These are phyloP conservation scores for Eremothecium cymbalariae DNA, from an alignment of 1,139 yeast species.

Conservation along the genomic window DNA sequence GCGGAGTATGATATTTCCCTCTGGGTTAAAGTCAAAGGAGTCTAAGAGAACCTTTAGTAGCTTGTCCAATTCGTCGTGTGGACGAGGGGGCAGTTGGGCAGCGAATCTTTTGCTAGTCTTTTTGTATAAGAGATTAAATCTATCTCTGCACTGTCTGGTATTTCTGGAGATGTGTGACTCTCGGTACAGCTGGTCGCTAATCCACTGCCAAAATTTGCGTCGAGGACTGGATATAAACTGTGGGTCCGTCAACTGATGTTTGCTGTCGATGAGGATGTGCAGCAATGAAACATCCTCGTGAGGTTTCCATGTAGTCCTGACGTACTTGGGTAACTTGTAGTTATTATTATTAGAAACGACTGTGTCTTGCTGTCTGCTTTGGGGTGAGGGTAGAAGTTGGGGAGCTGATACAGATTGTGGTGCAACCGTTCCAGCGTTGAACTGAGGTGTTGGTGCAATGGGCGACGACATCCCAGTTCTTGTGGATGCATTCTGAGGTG, in stretches of 20 bases:
- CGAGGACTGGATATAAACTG: conserved; percentile 3
- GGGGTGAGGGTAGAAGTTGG: too few species aligned
- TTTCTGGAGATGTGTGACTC: conserved; percentile 4
- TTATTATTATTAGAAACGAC: background rate
- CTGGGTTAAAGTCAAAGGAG: conserved; percentile 3
- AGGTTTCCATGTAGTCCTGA: conserved; percentile 6
- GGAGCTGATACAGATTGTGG: conserved; percentile 1
- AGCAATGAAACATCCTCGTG: conserved; percentile 6
- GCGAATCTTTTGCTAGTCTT: conserved; percentile 3
- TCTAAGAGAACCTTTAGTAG: conserved; percentile 1
- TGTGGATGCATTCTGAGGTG: background rate
- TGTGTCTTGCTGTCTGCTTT: too few species aligned
- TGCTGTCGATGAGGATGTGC: conserved; percentile 5
- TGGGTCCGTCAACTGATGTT: conserved; percentile 4
- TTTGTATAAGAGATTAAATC: conserved; percentile 6
- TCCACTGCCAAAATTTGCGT: conserved; percentile 6
- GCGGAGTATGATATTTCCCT: conserved; percentile 4
- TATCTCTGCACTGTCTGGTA: conserved; percentile 7
- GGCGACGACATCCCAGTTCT: background rate
- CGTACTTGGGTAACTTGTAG: conserved; percentile 2
- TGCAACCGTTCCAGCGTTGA: background rate
- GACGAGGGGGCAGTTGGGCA: conserved; percentile 2
- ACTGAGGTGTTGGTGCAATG: background rate
- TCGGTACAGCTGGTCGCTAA: conserved; percentile 5
- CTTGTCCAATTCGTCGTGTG: conserved; percentile 2